Evolutionary conservation across 768 basidiomycete genomes (phyloP).

Genomic region (Holtermannia corniformis): DNA sequence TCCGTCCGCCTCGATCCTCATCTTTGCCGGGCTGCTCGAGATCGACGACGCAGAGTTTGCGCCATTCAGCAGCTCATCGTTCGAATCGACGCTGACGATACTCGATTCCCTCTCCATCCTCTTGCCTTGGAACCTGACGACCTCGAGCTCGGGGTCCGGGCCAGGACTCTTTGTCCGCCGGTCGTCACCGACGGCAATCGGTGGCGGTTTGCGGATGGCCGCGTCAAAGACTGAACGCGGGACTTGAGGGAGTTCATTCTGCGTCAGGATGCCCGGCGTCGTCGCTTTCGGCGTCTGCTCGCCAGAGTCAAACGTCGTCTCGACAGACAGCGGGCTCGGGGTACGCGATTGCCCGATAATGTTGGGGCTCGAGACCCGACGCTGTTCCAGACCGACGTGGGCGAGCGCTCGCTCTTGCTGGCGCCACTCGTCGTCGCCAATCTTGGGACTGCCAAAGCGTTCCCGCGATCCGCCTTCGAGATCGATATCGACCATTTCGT

Average conservation of each 20-base stretch:
- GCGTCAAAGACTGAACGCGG: slow-evolving; percentile 20
- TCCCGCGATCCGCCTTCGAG: slow-evolving; percentile 39
- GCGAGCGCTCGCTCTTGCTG: slow-evolving; percentile 24
- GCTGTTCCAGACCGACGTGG: slow-evolving; percentile 23
- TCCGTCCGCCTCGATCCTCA: not conserved
- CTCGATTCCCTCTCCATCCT: slow-evolving; percentile 20
- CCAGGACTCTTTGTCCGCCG: slow-evolving; percentile 8
- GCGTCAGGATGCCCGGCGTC: slow-evolving; percentile 8
- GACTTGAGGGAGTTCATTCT: slow-evolving; percentile 1
- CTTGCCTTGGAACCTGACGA: not conserved
- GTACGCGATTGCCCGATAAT: slow-evolving; percentile 9
- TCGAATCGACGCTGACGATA: slow-evolving; percentile 12
- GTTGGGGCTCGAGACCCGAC: slow-evolving; percentile 4
- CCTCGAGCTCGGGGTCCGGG: not conserved
- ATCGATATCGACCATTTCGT: slow-evolving; percentile 41
- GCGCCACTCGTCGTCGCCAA: slow-evolving; percentile 16
- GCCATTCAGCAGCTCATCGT: slow-evolving; percentile 21
- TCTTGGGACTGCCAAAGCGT: slow-evolving; percentile 25
- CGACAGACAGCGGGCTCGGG: slow-evolving; percentile 18
- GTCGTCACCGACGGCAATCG: slow-evolving; percentile 14
- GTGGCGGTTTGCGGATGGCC: slow-evolving; percentile 15
- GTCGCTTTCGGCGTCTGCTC: not conserved
- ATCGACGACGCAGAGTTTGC: not conserved
- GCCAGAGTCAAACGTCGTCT: slow-evolving; percentile 13
- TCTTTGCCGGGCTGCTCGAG: not conserved